These are phyloP conservation scores for Ilex paraguariensis DNA, from an alignment of 305 asterid species.

Conservation along the genomic window DNA sequence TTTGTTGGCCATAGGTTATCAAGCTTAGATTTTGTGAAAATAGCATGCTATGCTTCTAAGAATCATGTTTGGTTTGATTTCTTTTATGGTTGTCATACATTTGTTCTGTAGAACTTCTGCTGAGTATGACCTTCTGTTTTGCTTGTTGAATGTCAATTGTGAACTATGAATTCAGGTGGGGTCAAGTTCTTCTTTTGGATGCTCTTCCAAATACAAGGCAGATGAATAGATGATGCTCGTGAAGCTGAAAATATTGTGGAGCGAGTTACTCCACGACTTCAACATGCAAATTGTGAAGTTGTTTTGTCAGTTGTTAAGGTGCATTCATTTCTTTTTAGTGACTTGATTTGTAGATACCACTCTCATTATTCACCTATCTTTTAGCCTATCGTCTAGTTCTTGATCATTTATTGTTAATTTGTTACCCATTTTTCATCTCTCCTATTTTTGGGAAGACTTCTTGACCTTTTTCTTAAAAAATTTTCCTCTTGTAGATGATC, in stretches of 20 bases:
- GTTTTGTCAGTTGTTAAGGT: slow-evolving; percentile 99
- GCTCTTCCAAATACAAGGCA: slow-evolving; percentile 96
- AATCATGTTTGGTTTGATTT: neutral
- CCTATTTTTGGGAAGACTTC: too few relatives aligned
- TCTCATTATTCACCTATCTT: too few relatives aligned
- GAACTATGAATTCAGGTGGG: slow-evolving; percentile 69
- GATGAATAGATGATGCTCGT: slow-evolving; percentile 95
- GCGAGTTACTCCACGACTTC: slow-evolving; percentile 96
- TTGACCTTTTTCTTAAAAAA: too few relatives aligned
- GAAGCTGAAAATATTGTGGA: slow-evolving; percentile 99
- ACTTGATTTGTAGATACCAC: too few relatives aligned
- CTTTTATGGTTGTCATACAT: too few relatives aligned
- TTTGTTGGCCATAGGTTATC: neutral
- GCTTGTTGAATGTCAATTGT: slow-evolving; percentile 17
- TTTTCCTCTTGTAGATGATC: slow-evolving; percentile 67
- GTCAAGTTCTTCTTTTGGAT: slow-evolving; percentile 98
- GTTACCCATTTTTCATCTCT: too few relatives aligned
- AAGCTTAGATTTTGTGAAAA: too few relatives aligned
- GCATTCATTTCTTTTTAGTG: slow-evolving; percentile 8
- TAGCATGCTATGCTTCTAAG: too few relatives aligned
- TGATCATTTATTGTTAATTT: too few relatives aligned
- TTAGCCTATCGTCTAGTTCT: too few relatives aligned
- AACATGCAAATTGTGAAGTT: slow-evolving; percentile 99
- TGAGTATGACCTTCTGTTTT: neutral
- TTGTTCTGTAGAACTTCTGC: too few relatives aligned